These are phyloP conservation scores for Allium sativum DNA, from an alignment of 106 monocot species.

Conservation along the genomic window DNA sequence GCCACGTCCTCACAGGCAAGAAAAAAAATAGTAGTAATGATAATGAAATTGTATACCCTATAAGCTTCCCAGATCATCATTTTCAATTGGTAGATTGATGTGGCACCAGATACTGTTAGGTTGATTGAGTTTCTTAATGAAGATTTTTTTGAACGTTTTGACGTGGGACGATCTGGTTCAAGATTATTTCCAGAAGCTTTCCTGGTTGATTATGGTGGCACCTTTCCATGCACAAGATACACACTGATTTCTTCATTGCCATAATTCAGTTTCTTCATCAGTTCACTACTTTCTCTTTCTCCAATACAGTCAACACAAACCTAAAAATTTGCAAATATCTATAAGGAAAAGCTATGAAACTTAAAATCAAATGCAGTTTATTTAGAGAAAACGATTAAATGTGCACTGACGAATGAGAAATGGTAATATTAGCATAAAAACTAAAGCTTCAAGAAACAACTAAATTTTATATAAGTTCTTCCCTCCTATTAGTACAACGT, in stretches of 20 bases:
- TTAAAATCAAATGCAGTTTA: no score
- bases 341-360: background rate
- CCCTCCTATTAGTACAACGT: no score
- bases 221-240: conserved; percentile 83
- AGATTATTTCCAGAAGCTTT: conserved; percentile 37
- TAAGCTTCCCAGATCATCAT: conserved; percentile 99
- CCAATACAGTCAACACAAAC: conserved; percentile 90
- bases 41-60: conserved; percentile 54
- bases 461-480: no score
- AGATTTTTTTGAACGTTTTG: conserved; percentile 76
- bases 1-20: no score
- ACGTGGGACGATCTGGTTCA: conserved; percentile 65
- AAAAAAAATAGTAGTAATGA: background rate
- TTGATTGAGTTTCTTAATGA: conserved; percentile 63
- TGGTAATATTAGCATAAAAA: no score
- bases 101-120: conserved; percentile 72
- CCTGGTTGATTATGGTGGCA: conserved; percentile 71
- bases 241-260: conserved; percentile 65
- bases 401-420: no score
- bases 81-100: conserved; percentile 87
- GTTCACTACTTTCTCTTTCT: conserved; percentile 76
- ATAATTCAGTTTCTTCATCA: conserved; percentile 85
- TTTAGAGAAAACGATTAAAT: no score
- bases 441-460: no score
- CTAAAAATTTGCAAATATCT: conserved; percentile 18